A percentile compares a stretch with the other conserved stretches of the same genome.
These are phyloP conservation scores for Apiotrichum porosum DNA, from an alignment of 1,284 basidiomycete species.

Conservation along the genomic window DNA sequence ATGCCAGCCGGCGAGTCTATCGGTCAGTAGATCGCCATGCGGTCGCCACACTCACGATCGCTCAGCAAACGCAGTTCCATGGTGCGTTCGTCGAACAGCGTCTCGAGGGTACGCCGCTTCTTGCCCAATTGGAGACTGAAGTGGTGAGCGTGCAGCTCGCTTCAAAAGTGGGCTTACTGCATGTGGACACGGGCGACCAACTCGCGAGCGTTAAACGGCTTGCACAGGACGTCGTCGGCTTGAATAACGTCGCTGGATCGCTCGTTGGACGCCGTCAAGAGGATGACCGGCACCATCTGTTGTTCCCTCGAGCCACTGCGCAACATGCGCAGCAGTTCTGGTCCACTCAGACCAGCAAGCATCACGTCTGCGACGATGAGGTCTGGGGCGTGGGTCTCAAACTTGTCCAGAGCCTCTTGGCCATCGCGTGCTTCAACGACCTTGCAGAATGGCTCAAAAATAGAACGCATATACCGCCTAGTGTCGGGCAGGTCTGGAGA, in stretches of 20 bases:
- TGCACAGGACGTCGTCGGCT: slow-evolving; percentile 47
- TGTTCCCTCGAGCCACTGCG: slow-evolving; percentile 18
- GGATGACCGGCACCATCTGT: slow-evolving; percentile 34
- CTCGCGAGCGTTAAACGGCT: slow-evolving; percentile 47
- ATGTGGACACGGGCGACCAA: slow-evolving; percentile 48
- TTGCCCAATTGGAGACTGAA: slow-evolving; percentile 43
- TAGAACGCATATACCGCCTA: slow-evolving; percentile 38
- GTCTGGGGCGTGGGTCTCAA: slow-evolving; percentile 22
- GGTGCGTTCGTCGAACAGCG: slow-evolving; percentile 37
- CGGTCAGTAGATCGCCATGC: no score
- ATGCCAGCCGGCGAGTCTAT: slow-evolving; percentile 39
- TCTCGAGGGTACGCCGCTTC: slow-evolving; percentile 34
- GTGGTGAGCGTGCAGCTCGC: no score
- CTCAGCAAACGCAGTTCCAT: slow-evolving; percentile 41
- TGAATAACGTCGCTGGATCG: slow-evolving; percentile 25
- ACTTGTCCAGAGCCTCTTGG: slow-evolving; percentile 41
- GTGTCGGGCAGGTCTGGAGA: slow-evolving; percentile 31
- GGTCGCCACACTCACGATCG: slow-evolving; percentile 10
- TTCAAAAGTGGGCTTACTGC: no score
- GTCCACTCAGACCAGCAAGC: slow-evolving; percentile 45
- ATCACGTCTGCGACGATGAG: slow-evolving; percentile 50
- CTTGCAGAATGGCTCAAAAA: slow-evolving; percentile 46
- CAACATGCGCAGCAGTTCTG: slow-evolving; percentile 28
- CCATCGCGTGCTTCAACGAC: slow-evolving; percentile 49
- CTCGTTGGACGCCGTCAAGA: slow-evolving; percentile 41